phyloP scores from a whole-genome alignment of 2,329 filamentous ascomycete genomes.

The Fusarium sp. region DNA sequence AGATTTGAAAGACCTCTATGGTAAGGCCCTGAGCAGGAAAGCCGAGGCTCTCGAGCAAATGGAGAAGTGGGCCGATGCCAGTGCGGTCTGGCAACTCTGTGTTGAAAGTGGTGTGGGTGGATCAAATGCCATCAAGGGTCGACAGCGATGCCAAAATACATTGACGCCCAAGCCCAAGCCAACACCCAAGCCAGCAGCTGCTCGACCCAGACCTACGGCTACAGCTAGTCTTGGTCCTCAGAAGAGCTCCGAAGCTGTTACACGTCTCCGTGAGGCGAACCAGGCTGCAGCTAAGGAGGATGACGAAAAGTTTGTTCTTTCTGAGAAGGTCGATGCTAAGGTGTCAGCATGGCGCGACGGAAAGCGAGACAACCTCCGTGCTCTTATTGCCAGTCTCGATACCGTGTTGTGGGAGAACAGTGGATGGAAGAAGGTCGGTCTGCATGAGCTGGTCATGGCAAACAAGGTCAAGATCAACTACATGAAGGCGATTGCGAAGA shows the following conservation, averaged over 20 bases:
- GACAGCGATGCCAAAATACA: slow-evolving; percentile 89
- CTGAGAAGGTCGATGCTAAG: slow-evolving; percentile 84
- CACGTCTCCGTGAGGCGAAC: slow-evolving; percentile 84
- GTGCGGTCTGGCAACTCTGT: slow-evolving; percentile 80
- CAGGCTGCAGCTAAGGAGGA: slow-evolving; percentile 86
- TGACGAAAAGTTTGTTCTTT: slow-evolving; percentile 90
- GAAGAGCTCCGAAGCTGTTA: slow-evolving; percentile 79
- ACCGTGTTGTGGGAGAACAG: slow-evolving; percentile 90
- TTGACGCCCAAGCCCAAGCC: slow-evolving; percentile 74
- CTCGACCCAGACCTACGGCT: slow-evolving; percentile 58
- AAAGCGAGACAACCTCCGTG: slow-evolving; percentile 91
- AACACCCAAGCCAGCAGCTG: slow-evolving; percentile 57
- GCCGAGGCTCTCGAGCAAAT: slow-evolving; percentile 95
- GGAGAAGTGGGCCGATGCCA: slow-evolving; percentile 91
- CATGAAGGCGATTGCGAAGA: slow-evolving; percentile 99
- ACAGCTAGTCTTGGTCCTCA: slow-evolving; percentile 54
- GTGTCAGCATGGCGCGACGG: slow-evolving; percentile 87
- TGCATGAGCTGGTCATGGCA: slow-evolving; percentile 91
- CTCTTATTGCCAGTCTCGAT: slow-evolving; percentile 87
- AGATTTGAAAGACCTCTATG: slow-evolving; percentile 92
- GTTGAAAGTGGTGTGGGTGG: slow-evolving; percentile 91
- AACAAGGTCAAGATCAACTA: slow-evolving; percentile 97
- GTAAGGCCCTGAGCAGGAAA: slow-evolving; percentile 93
- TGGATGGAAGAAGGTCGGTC: slow-evolving; percentile 95
- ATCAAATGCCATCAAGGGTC: slow-evolving; percentile 82